Percentiles rank a stretch among this genome's conserved stretches.
These are phyloP conservation scores for Sporopachydermia lactativora DNA, from an alignment of 805 yeast species.

Conservation along the genomic window DNA sequence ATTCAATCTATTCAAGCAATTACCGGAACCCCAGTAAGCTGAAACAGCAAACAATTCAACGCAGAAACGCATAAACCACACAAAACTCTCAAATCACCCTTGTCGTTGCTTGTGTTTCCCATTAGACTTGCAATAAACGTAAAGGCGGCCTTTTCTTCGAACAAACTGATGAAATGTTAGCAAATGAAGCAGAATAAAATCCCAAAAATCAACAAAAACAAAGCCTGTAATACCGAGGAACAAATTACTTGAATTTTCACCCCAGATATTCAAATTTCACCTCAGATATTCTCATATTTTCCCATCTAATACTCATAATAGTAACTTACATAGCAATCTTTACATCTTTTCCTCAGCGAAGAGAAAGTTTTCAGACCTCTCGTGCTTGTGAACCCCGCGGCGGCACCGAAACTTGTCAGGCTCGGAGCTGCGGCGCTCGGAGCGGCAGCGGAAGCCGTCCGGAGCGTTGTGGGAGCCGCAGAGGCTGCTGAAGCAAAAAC, in stretches of 20 bases:
- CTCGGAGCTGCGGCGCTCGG: not conserved
- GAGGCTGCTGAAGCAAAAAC: not conserved
- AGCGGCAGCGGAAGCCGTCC: too few species aligned
- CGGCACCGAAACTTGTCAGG: not conserved
- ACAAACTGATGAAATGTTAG: constrained; percentile 21
- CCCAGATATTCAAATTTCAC: not conserved
- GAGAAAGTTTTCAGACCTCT: constrained; percentile 31
- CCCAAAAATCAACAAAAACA: too few species aligned
- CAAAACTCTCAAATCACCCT: too few species aligned
- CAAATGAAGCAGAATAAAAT: too few species aligned
- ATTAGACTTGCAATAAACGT: constrained; percentile 31
- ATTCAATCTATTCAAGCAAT: too few species aligned
- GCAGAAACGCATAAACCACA: too few species aligned
- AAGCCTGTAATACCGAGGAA: too few species aligned
- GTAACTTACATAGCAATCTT: constrained; percentile 20
- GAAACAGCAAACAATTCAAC: too few species aligned
- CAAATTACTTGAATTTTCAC: not conserved
- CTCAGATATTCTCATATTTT: not conserved
- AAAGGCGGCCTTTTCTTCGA: constrained; percentile 32
- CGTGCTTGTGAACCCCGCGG: constrained; percentile 3
- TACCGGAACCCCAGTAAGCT: too few species aligned
- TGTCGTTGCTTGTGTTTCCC: constrained; percentile 32
- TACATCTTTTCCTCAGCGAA: constrained; percentile 31
- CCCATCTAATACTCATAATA: too few species aligned
- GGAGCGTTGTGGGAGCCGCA: not conserved